Conservation (phyloP, 2,329 filamentous ascomycete genomes). For the Coleophoma eucalyptorum region DNA sequence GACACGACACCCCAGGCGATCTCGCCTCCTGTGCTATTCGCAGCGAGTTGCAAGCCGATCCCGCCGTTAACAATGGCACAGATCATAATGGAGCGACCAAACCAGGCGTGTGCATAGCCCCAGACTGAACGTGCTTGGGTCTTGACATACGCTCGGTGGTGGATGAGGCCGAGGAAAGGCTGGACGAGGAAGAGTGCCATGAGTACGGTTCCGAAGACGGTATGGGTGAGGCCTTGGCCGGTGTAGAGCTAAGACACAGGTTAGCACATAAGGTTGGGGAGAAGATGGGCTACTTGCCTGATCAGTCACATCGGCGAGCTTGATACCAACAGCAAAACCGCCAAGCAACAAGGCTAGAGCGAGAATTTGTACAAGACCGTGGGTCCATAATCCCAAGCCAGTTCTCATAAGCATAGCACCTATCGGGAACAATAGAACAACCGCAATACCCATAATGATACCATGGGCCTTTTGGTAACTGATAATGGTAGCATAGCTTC, state of each 20-base stretch:
- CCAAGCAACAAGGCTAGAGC: conserved; percentile 55
- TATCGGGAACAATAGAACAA: conserved; percentile 55
- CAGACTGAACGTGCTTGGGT: conserved; percentile 43
- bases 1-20: conserved; percentile 55
- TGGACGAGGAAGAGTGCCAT: conserved; percentile 52
- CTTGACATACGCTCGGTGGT: conserved; percentile 51
- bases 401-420: conserved; percentile 59
- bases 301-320: conserved; percentile 35
- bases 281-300: conserved; percentile 34
- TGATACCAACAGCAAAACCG: conserved; percentile 54
- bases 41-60: conserved; percentile 50
- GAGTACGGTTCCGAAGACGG: conserved; percentile 51
- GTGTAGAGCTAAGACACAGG: conserved; percentile 41
- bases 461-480: conserved; percentile 42
- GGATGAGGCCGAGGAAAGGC: conserved; percentile 52
- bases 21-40: conserved; percentile 34
- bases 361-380: conserved; percentile 51
- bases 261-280: conserved; percentile 9
- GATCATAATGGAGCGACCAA: conserved; percentile 52
- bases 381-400: conserved; percentile 44
- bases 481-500: not conserved
- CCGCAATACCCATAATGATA: conserved; percentile 56
- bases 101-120: conserved; percentile 59
- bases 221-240: conserved; percentile 39
- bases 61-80: conserved; percentile 62